Evolutionary conservation across 345 rosid genomes (phyloP), one percentile per base, ranked within the genome.

Genomic region (Balakata baccata): DNA sequence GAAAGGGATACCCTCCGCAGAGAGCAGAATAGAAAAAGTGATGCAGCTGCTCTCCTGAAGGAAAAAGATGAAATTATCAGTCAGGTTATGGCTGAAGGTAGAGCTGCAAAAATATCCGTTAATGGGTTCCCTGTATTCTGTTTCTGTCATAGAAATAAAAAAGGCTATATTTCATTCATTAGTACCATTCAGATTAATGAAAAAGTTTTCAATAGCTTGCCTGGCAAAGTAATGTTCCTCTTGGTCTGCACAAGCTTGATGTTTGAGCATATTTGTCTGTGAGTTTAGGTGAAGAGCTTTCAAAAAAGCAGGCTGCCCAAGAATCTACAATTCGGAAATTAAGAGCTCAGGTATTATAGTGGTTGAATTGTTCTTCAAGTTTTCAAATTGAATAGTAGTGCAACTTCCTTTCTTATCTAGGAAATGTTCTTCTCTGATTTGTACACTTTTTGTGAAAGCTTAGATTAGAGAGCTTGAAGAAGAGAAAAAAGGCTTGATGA

Each of bases 81-180:
- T 84, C 98, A 93, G 87, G 96, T 96, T 77, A 96, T 93, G 98
- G 98, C 99, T 77, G 99, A 93, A 93, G 99, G 98, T 96, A 81
- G 70, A 84, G 83, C 66, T 72, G 57, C 81, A 45, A 50, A 22
- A 46, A 68, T 47, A 54, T 53, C 46, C 73, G 58, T 56, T 51
- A 23, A 49, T 58, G 12, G 29, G 13, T 68, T 68, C 49, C 69
- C 3, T 11, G 46, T 53, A 18, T 13, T 46, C 56, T 64, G 3
- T 29, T 70, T 73, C 51, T 71, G 45, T 66, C 3, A 23, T 71
- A 64, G 41, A 29, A 60, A 50, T n/a, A n/a, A 67, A 58, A 34
- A 29, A 17, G 22, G 53, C 59, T 23, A 23, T 51, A 1, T 53
- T 74, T 72, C 61, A 54, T 38, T 5, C 22, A 6, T 37, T 16